Conservation (phyloP, 2,329 filamentous ascomycete species). For the Fusarium heterosporum region DNA sequence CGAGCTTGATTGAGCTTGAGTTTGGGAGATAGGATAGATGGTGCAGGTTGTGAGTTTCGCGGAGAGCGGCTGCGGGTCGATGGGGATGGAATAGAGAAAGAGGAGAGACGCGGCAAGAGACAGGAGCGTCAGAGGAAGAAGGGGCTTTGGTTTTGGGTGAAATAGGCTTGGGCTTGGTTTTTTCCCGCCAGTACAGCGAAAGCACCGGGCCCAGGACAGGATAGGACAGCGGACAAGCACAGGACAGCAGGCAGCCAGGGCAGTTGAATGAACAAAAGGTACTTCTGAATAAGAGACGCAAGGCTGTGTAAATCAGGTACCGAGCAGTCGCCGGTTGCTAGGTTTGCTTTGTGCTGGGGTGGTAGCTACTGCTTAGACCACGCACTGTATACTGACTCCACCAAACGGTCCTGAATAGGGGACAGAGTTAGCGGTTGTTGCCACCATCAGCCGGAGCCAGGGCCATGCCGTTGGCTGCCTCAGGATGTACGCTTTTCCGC, state of each 20-base stretch:
- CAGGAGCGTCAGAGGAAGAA: constrained; percentile 46
- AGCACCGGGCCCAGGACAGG: constrained; percentile 35
- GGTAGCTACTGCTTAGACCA: neutral
- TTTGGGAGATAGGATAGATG: constrained; percentile 29
- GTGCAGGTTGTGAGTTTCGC: constrained; percentile 46
- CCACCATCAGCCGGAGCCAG: constrained; percentile 37
- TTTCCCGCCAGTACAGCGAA: constrained; percentile 35
- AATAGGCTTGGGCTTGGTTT: constrained; percentile 42
- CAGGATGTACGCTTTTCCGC: constrained; percentile 40
- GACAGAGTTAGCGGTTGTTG: constrained; percentile 44
- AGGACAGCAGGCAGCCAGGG: constrained; percentile 32
- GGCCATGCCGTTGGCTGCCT: constrained; percentile 45
- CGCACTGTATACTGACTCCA: constrained; percentile 46
- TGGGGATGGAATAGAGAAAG: constrained; percentile 47
- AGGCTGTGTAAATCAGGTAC: constrained; percentile 31
- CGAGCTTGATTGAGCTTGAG: constrained; percentile 39
- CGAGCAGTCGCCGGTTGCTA: constrained; percentile 5
- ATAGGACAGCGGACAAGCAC: constrained; percentile 35
- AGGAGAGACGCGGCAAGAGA: constrained; percentile 47
- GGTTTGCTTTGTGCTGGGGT: constrained; percentile 32
- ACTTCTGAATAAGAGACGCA: constrained; percentile 15
- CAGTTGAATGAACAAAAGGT: constrained; percentile 21
- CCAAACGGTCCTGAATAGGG: constrained; percentile 43
- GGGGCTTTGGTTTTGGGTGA: constrained; percentile 44
- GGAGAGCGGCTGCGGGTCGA: constrained; percentile 48